Base-by-base conservation (phyloP, 139 green algal genomes). In the Pycnococcus provasolii region DNA sequence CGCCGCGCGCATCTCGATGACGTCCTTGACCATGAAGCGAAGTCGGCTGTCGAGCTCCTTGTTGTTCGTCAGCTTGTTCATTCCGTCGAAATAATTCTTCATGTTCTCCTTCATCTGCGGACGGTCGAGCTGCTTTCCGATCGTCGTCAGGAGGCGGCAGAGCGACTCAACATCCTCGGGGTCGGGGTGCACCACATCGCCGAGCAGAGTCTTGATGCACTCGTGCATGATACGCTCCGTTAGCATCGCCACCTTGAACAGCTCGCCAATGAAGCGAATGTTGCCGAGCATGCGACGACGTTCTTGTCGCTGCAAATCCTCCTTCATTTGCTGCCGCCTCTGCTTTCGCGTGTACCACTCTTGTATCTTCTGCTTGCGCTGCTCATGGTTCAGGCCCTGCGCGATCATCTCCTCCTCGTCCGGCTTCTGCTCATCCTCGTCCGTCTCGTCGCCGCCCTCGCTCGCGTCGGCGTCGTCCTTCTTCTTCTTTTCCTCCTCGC, bases 231-330 rank as follows among this genome's bases (percentile, higher is more conserved):
- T 96, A 64, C 83, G 88, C 81, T 97, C 92, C 0, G 90, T 96
- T 26, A 99, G 84, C 81, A 98, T 89, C 11, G 81, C 76, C 79
- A 95, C 91, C 68, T 84, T 80, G 86, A 91, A 96, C 60, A 99
- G 84, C 85, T 99, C 87, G 42, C 86, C 91, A n/a, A 99, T 94
- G 74, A 98, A 95, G 59, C 90, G 85, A 74, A 99, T 97, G 83
- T 97, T 99, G 57, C 93, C 93, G 42, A 96, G 77, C 74, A 88
- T 90, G 43, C 92, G 84, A 13, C 73, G 59, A 44, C 77, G 77
- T 54, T 74, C 42, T 62, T 61, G 52, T 5, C 42, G 41, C 47
- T 78, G 73, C 67, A 84, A 75, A 67, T 91, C 84, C 43, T 72
- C 66, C 60, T 79, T 54, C 64, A 73, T 26, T 26, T 26, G 26